Percentiles rank a stretch among this genome's conserved stretches.
phyloP scores from a whole-genome alignment of 1,284 basidiomycete species.

The Ganoderma boninense region DNA sequence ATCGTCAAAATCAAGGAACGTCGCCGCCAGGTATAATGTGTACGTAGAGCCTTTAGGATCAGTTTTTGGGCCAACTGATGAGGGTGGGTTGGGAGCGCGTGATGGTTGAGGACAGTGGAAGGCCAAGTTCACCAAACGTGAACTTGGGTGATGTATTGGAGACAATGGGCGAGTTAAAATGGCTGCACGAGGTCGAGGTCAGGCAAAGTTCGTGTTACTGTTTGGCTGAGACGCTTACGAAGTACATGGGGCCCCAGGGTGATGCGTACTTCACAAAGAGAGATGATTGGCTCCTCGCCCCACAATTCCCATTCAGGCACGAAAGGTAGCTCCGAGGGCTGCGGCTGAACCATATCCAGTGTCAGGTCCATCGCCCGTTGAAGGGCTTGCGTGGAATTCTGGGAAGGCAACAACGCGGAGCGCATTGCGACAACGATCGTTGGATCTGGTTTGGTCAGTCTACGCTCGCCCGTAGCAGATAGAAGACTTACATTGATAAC shows the following conservation, averaged over 20 bases:
- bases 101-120: conserved; percentile 54
- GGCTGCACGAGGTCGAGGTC: conserved; percentile 37
- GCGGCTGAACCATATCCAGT: conserved; percentile 46
- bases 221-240: conserved; percentile 28
- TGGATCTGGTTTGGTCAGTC: conserved; percentile 51
- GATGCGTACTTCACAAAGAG: conserved; percentile 67
- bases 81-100: conserved; percentile 28
- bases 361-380: conserved; percentile 56
- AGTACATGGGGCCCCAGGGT: conserved; percentile 45
- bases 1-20: conserved; percentile 65
- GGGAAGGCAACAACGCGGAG: conserved; percentile 46
- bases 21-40: conserved; percentile 56
- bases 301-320: conserved; percentile 64
- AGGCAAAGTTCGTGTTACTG: conserved; percentile 44
- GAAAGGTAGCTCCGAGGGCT: conserved; percentile 41
- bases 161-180: conserved; percentile 55
- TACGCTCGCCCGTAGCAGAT: not conserved
- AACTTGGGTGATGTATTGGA: conserved; percentile 48
- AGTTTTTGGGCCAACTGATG: conserved; percentile 30
- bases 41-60: conserved; percentile 35
- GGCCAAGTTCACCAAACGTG: conserved; percentile 51
- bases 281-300: conserved; percentile 68
- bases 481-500: conserved; percentile 62
- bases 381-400: conserved; percentile 31
- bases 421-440: conserved; percentile 73